Percentiles rank a stretch among this genome's conserved stretches.
Conservation (phyloP, 306 rosid species). For the Prunus campanulata region DNA sequence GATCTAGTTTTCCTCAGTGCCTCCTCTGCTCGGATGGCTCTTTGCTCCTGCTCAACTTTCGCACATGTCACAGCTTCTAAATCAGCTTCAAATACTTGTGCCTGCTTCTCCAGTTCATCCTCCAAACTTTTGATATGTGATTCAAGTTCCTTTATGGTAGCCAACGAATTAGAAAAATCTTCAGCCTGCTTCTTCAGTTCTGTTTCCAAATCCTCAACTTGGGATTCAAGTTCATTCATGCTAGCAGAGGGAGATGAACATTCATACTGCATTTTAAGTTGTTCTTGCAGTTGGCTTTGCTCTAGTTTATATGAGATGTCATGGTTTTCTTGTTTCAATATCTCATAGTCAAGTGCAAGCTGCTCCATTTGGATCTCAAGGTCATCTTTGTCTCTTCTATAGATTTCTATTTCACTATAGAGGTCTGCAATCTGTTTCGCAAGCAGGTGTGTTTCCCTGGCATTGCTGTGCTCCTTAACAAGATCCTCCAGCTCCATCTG, state of each 20-base stretch:
- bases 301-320: constrained; percentile 66
- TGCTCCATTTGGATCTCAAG: constrained; percentile 96
- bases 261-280: constrained; percentile 74
- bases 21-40: constrained; percentile 91
- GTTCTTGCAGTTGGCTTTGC: constrained; percentile 90
- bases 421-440: constrained; percentile 75
- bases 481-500: constrained; percentile 76
- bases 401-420: constrained; percentile 75
- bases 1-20: constrained; percentile 63
- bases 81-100: constrained; percentile 66
- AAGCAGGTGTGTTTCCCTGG: constrained; percentile 54
- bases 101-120: constrained; percentile 71
- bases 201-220: constrained; percentile 59
- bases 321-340: constrained; percentile 95
- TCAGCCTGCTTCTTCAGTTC: constrained; percentile 69
- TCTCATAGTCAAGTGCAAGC: constrained; percentile 95
- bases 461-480: constrained; percentile 49
- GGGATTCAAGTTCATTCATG: constrained; percentile 54
- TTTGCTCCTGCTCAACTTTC: constrained; percentile 85
- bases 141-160: constrained; percentile 67
- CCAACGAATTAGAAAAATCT: constrained; percentile 66
- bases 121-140: constrained; percentile 58
- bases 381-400: constrained; percentile 88
- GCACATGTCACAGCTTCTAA: constrained; percentile 56
- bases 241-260: constrained; percentile 51